phyloP scores from a whole-genome alignment of 2,329 filamentous ascomycete genomes.

The Aspergillus sp. region DNA sequence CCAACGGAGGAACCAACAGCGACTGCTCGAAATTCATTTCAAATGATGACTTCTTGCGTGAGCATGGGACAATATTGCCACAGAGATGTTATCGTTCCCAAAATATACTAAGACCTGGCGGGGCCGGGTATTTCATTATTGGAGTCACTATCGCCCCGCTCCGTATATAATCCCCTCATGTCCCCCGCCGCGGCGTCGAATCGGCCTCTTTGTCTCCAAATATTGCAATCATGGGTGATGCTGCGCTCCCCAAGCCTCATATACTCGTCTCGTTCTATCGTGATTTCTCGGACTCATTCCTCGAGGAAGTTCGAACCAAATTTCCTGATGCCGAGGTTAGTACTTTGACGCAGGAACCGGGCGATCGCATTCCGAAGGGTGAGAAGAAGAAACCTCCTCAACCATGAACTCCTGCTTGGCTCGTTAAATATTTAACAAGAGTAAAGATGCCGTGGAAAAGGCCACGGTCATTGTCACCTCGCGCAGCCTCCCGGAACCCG shows the following conservation, averaged over 20 bases:
- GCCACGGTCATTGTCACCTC: slow-evolving; percentile 29
- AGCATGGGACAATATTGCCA: not conserved
- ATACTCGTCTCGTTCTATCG: slow-evolving; percentile 25
- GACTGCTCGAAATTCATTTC: not conserved
- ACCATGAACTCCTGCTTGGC: not conserved
- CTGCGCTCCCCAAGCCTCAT: slow-evolving; percentile 17
- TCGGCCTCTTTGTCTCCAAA: not conserved
- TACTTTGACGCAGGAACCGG: slow-evolving; percentile 13
- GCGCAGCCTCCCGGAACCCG: slow-evolving; percentile 24
- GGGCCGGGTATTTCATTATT: not conserved
- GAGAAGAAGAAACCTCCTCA: not conserved
- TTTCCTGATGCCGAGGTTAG: slow-evolving; percentile 26
- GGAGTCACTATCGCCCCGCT: not conserved
- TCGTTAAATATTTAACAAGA: not conserved
- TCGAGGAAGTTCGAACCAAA: slow-evolving; percentile 19
- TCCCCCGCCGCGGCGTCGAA: not conserved
- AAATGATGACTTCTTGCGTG: slow-evolving; percentile 5
- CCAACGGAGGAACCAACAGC: not conserved
- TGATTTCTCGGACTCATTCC: slow-evolving; percentile 17
- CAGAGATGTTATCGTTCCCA: not conserved
- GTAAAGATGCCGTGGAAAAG: slow-evolving; percentile 23
- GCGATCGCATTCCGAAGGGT: slow-evolving; percentile 25
- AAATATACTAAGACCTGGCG: not conserved
- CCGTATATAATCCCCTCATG: not conserved
- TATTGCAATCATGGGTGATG: slow-evolving; percentile 25